Base-by-base conservation (phyloP, 1,284 basidiomycete species). In the Exobasidium rhododendri region DNA sequence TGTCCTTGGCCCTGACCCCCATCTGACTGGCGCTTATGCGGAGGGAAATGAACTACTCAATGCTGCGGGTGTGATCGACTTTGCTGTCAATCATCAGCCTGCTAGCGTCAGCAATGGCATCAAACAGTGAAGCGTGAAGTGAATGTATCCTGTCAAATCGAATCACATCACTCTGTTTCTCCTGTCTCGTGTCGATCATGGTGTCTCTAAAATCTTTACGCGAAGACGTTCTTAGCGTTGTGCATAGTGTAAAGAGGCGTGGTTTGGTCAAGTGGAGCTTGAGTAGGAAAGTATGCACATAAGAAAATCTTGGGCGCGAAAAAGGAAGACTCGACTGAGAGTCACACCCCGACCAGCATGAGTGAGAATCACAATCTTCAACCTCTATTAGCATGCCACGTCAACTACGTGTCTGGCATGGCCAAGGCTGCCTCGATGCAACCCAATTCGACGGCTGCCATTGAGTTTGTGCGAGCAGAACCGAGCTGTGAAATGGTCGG, bases 1-100 rank as follows among this genome's bases (percentile, higher is more conserved):
- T 54, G 63, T 73, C 54, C 61, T 68, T 44, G 30, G 58, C 4
- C 2, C 30, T 14, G 64, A 66, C 26, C 62, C 70, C 11, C 66
- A 68, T 32, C 20, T 62, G 24, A 58, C 59, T 2, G 68, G 68
- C 4, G 28, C 35, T 40, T 40, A 40, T 40, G 35, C 35, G 17
- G 35, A 40, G 35, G 35, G 35, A 40, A 40, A 40, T 40, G 35
- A 40, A 40, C 35, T 40, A 10, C 17, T 40, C 35, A 40, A 40
- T 40, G 35, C 35, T 10, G 35, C 10, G 7, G 35, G 35, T 40
- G 35, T 40, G 35, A 40, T 40, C 17, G 35, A 40, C 17, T 40
- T 40, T 40, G 35, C 35, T 40, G 17, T 40, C 17, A 40, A 40
- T 40, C 35, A 40, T 17, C 35, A 40, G 35, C 35, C 35, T 40